Percentiles rank a stretch among this genome's conserved stretches.
Conservation (phyloP, 192 early-diverging fungal species). For the Coemansia sp. region DNA sequence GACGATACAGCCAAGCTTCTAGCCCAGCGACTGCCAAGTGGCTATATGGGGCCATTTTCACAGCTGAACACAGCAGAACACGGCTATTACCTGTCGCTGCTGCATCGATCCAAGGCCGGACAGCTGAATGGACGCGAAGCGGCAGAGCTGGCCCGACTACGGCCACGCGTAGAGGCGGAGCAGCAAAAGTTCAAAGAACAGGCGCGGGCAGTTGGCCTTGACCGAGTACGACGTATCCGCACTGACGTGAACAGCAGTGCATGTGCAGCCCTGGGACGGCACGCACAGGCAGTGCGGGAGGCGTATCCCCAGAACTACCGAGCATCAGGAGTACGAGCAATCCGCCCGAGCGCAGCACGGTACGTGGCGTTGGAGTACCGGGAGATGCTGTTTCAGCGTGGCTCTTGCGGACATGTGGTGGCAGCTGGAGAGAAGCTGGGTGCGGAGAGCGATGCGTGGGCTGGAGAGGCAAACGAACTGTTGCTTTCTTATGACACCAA, state of each 20-base stretch:
- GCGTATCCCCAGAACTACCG: conserved; percentile 23
- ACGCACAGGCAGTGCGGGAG: conserved; percentile 6
- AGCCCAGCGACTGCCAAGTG: conserved; percentile 17
- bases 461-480: neutral
- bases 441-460: conserved; percentile 6
- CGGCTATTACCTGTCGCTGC: conserved; percentile 15
- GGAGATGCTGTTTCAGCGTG: conserved; percentile 38
- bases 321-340: conserved; percentile 24
- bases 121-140: conserved; percentile 12
- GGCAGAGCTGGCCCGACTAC: conserved; percentile 27
- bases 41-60: conserved; percentile 41
- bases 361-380: conserved; percentile 36
- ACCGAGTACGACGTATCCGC: conserved; percentile 9
- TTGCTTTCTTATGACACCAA: conserved; percentile 25
- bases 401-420: conserved; percentile 15
- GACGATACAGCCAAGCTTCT: conserved; percentile 8
- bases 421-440: neutral
- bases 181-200: conserved; percentile 35
- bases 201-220: conserved; percentile 20
- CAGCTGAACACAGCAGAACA: conserved; percentile 34
- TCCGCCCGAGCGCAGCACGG: conserved; percentile 21
- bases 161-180: conserved; percentile 27
- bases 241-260: neutral
- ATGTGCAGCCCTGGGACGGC: neutral
- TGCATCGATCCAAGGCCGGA: conserved; percentile 10